Evolutionary conservation across 208 protist genomes (phyloP), one percentile per base, ranked within the genome.

Genomic region (Trypanosoma caninum): DNA sequence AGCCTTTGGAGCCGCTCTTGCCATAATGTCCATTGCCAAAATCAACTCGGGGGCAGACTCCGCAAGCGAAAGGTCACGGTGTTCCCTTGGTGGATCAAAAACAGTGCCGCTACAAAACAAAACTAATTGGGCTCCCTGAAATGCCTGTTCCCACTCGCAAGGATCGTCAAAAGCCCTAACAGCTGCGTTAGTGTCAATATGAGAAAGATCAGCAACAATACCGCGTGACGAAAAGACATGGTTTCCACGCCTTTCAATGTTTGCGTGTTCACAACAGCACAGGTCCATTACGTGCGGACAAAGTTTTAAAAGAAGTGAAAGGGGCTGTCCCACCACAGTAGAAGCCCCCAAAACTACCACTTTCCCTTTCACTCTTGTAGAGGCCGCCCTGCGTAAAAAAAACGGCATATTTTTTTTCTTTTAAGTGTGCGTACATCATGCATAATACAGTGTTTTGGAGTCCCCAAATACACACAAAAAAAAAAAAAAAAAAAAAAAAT

Each of bases 321-420:
- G 87, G 4, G 92, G 73, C 76, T 97, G 94, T 18, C 97, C 97
- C 34, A 98, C 94, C 13, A 80, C 81, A 48, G 84, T 94, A 16
- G 85, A 83, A 51, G 89, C 91, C 18, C 96, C 96, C 45, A 98
- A 87, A 7, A 98, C 81, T 22, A 92, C 89, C 2, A 97, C 93
- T 56, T 91, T 91, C 13, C 77, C 84, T 7, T 34, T 41, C 37
- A 62, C 54, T 23, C 41, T 27, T 23, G 16, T 57, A 0, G 40
- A 23, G 11, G 60, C 33, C 22, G 56, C 40, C 35, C 69, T 69
- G 3, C 78, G 71, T 16, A 87, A 59, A 52, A 89, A 72, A 18
- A 55, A 58, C 0, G 51, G 41, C 48, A 56, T 69, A 38, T 41
- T 20, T n/a, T 14, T 14, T 60, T 34, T 33, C 50, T 20, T 33